These are phyloP conservation scores for Nymphaea colorata DNA, from an alignment of 164 flowering plant genomes.

Conservation along the genomic window DNA sequence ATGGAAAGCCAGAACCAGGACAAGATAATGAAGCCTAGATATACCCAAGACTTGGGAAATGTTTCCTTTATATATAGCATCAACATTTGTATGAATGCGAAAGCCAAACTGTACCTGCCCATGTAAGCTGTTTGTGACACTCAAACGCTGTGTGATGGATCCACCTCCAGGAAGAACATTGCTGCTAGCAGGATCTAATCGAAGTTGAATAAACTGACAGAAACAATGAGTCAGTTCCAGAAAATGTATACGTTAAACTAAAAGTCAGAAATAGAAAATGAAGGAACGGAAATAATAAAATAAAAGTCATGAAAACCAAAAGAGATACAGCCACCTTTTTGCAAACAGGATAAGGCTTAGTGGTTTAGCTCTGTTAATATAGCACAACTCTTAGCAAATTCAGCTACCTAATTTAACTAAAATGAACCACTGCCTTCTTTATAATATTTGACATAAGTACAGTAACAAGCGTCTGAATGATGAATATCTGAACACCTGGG, in stretches of 20 bases:
- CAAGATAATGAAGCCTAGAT: too few species aligned
- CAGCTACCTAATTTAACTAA: too few species aligned
- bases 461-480: too few species aligned
- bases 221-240: conserved; percentile 1
- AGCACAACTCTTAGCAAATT: too few species aligned
- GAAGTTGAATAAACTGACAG: conserved; percentile 85
- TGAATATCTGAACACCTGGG: too few species aligned
- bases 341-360: too few species aligned
- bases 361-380: too few species aligned
- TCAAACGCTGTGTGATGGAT: conserved; percentile 52
- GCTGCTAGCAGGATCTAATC: conserved; percentile 83
- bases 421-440: too few species aligned
- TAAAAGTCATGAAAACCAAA: not conserved
- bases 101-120: conserved; percentile 56
- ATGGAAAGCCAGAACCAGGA: too few species aligned
- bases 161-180: conserved; percentile 70
- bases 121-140: conserved; percentile 76
- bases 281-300: not conserved
- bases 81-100: not conserved
- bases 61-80: not conserved
- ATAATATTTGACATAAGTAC: too few species aligned
- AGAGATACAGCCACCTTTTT: not conserved
- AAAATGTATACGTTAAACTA: not conserved
- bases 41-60: too few species aligned
- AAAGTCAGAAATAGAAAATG: not conserved